Base-by-base conservation (phyloP, 306 rosid genomes). In the Corylus americana region DNA sequence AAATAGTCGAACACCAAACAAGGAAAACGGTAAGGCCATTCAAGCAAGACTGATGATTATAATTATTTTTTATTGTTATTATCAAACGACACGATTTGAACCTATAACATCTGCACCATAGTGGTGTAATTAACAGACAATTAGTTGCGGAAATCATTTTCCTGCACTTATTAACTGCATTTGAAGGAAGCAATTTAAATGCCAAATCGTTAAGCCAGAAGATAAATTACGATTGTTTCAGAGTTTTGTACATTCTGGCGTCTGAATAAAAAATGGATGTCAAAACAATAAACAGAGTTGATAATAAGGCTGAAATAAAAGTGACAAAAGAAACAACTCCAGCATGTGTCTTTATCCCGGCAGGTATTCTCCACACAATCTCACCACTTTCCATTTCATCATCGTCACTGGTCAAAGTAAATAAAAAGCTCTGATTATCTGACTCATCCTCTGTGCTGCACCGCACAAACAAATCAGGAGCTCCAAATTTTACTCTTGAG, bases 301-400 rank as follows among this genome's bases (percentile, higher is more conserved):
- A 85, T 64, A 87, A 63, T 74, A 88, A 79, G 57, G 98, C 94
- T 55, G 86, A 83, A 75, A 76, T 35, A 76, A 91, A 91, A 55
- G 98, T 95, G 13, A 88, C 31, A 2, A 57, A 8, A 54, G 83
- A 86, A 18, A 95, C 92, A 66, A 86, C 22, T 62, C 80, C 74
- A 78, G 93, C 85, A 82, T 91, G 91, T 9, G 79, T 85, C 79
- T 86, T 88, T 51, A 44, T 87, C 54, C 98, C 98, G 3, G 88
- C 81, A 50, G 98, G 91, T 71, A 90, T 74, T 72, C 75, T 91
- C 97, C 98, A 91, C 55, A 90, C 79, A 80, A 90, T 11, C 55
- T 70, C 83, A 79, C 62, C 84, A 47, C 18, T 64, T 73, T 25
- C 29, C 22, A 50, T 31, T 72, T 85, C 86, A 3, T 80, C 74